Evolutionary conservation across 805 yeast species (phyloP), one percentile per base, ranked within the genome.

Genomic region (Candida maesae): DNA sequence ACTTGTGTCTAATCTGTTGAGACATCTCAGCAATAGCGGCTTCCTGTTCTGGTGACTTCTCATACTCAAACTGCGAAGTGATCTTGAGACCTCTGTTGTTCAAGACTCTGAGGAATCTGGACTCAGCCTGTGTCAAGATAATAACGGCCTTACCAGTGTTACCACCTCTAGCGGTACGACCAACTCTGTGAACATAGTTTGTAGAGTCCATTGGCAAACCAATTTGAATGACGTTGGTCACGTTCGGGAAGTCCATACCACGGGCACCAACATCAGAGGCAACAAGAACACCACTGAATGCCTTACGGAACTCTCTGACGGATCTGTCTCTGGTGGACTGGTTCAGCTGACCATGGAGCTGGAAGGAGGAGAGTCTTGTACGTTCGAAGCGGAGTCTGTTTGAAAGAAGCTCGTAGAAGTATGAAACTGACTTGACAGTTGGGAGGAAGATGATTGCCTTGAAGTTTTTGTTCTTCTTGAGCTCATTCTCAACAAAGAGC

Each of bases 111-210:
- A 78, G 62, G 60, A 78, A 89, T 25, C 73, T 71, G 27, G 64
- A 50, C 60, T 89, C 95, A 36, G 66, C 62, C 47, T 71, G 61
- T 23, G 83, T 68, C 35, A 79, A 54, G 57, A 78, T 80, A 44
- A 84, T 60, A 13, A 77, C 62, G 5, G 96, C 85, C 36, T 73
- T 69, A 47, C 98, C 98, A 18, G 71, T 67, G 44, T 74, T 73
- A 42, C 96, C 96, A 41, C 90, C 95, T 66, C 98, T 79, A 32
- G 95, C 98, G 13, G 97, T 91, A 72, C 98, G 81, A 45, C 98
- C 98, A 57, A 91, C 82, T 63, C 95, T 82, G 66, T 91, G 98
- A 44, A 89, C 79, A 60, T 90, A 89, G 48, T 84, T 82, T n/a
- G 90, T 77, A 18, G 79, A 64, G 43, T 81, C 86, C 35, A 72